Conservation (phyloP, 2,329 filamentous ascomycete species). For the Exophiala lecanii-corni region DNA sequence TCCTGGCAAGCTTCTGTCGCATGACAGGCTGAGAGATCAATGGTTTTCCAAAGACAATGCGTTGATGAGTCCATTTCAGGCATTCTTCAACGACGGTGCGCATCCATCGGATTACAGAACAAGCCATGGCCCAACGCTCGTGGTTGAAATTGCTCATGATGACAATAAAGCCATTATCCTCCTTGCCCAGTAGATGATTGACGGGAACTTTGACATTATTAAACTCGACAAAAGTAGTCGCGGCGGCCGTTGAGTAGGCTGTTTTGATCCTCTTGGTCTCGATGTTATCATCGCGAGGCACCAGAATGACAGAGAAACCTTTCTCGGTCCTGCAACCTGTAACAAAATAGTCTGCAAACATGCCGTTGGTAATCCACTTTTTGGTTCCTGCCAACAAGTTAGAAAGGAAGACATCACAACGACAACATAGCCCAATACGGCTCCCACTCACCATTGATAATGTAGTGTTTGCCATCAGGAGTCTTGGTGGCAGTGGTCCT, state of each 20-base stretch:
- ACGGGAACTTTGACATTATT: conserved; percentile 69
- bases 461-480: conserved; percentile 60
- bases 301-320: conserved; percentile 63
- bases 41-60: conserved; percentile 64
- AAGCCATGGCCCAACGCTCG: conserved; percentile 65
- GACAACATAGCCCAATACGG: no score
- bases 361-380: conserved; percentile 76
- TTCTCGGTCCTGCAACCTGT: conserved; percentile 69
- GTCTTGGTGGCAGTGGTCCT: conserved; percentile 61
- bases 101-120: conserved; percentile 59
- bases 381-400: conserved; percentile 73
- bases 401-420: no score
- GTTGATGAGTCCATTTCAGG: conserved; percentile 75
- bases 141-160: conserved; percentile 80
- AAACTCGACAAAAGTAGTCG: conserved; percentile 71
- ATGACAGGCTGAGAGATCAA: conserved; percentile 72
- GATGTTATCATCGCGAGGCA: conserved; percentile 66
- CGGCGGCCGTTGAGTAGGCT: conserved; percentile 58
- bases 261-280: conserved; percentile 64
- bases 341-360: conserved; percentile 63
- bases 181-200: conserved; percentile 63
- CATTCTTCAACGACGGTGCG: conserved; percentile 59
- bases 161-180: conserved; percentile 68
- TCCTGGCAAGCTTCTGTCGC: conserved; percentile 65
- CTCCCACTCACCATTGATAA: conserved; percentile 40